Evolutionary conservation across 1,284 basidiomycete genomes (phyloP), one percentile per base, ranked within the genome.

Genomic region (Porogramme epimiltina): DNA sequence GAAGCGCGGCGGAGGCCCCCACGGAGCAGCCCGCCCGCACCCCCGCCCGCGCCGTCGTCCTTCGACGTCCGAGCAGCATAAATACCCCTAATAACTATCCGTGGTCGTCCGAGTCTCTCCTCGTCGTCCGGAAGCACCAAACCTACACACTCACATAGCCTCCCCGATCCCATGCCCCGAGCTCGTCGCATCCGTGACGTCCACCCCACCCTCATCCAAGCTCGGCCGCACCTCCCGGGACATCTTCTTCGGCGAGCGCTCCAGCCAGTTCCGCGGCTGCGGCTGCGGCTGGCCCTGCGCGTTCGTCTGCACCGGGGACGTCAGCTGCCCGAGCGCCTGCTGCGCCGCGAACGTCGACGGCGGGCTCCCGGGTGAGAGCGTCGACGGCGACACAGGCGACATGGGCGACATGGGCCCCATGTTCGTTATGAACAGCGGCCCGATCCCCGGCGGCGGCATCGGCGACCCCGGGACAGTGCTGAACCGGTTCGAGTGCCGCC

Each of bases 401-500:
- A 16, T 16, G 13, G 64, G 59, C 54, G 63, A 59, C 26, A 58
- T 53, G 40, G 55, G 54, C 45, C 59, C 63, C 51, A 62, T 56
- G 16, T 66, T 64, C 53, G 66, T 60, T 24, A 63, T 60, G 39
- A 62, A 58, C 19, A 68, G 55, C 45, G 58, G 59, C 20, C 55
- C 52, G 33, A 56, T 51, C 42, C 23, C 31, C 3, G 56, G 49
- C 43, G 52, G 22, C 18, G 56, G 53, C 51, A 51, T 43, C 41
- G 59, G 57, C 45, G 62, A 61, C 34, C 56, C 49, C 15, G 56
- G 58, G 24, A 55, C 42, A 16, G 16, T n/a, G 34, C 34, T 37
- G 5, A n/a, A 37, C 9, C 34, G 10, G 13, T 13, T 37, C 34
- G 28, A 31, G 13, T 13, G 28, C 8, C 28, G 28, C 28, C 28